Evolutionary conservation across 2,329 filamentous ascomycete species (phyloP), one percentile per base, ranked within the genome.

Genomic region (Aspergillus sp.): DNA sequence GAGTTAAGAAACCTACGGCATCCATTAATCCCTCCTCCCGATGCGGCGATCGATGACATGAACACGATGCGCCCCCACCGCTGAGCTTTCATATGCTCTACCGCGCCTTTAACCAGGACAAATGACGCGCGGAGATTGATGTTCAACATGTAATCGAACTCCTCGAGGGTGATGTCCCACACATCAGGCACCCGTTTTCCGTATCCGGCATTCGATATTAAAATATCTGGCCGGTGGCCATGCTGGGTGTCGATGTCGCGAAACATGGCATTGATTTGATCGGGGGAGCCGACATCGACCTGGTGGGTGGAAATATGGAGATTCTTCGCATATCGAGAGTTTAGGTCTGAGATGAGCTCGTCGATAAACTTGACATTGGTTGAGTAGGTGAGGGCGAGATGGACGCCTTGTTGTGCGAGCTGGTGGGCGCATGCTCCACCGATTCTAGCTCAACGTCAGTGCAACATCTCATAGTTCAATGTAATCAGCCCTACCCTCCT

Each of bases 181-280:
- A 85, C 78, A 21, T 79, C 70, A 0, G 75, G 70, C 56, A 87
- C 82, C 14, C 85, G 79, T 66, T 85, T 86, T 41, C 86, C 87
- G 62, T 87, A 81, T 0, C 87, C 87, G 1, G 87, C 87, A 65
- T 90, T 90, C 9, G 82, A 84, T 27, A 90, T 70, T 3, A 90
- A 74, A 23, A 90, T 87, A 66, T 89, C 84, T 0, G 85, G 84
- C 2, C 78, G 77, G 55, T 82, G 77, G 11, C 76, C 77, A 66
- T 88, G 85, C 52, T 81, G 67, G 0, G 72, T 65, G 48, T 79
- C 73, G 43, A 89, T 82, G 55, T 86, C 79, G 12, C 75, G 64
- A 56, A 85, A 87, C 62, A 89, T 78, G 3, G 70, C 67, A 43
- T 80, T 70, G 31, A 87, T 82, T 46, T 84, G 81, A 6, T 79